Evolutionary conservation across 331 rosid genomes (phyloP).

Genomic region (Pyracantha coccinea): DNA sequence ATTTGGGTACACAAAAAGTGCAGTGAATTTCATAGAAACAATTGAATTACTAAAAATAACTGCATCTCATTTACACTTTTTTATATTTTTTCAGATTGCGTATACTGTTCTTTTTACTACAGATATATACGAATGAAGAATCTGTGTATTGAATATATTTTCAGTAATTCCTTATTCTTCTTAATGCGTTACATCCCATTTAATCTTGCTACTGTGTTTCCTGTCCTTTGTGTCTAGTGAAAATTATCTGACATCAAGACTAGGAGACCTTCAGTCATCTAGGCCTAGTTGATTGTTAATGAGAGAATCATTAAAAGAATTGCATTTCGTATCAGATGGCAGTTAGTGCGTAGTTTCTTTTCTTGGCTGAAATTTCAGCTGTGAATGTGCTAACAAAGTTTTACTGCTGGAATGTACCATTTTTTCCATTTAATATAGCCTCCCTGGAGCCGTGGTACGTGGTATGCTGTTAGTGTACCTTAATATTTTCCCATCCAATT

Average conservation of each 20-base stretch:
- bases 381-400: not conserved
- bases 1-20: not conserved
- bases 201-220: not conserved
- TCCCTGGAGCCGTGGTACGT: not conserved
- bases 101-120: not conserved
- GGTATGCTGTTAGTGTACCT: not conserved
- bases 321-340: not conserved
- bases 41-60: not conserved
- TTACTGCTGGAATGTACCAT: not conserved
- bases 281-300: not conserved
- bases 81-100: not conserved
- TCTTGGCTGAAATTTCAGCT: not conserved
- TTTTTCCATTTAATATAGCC: not conserved
- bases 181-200: not conserved
- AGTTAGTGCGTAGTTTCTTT: not conserved
- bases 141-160: not conserved
- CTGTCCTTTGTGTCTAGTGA: not conserved
- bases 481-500: too few species aligned
- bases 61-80: not conserved
- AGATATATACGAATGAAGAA: not conserved
- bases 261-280: not conserved
- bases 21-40: not conserved
- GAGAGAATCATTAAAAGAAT: not conserved
- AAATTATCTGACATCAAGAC: not conserved
- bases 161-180: too few species aligned